These are phyloP conservation scores for Smithsoniella earleae DNA, from an alignment of 163 green algal species.

Conservation along the genomic window DNA sequence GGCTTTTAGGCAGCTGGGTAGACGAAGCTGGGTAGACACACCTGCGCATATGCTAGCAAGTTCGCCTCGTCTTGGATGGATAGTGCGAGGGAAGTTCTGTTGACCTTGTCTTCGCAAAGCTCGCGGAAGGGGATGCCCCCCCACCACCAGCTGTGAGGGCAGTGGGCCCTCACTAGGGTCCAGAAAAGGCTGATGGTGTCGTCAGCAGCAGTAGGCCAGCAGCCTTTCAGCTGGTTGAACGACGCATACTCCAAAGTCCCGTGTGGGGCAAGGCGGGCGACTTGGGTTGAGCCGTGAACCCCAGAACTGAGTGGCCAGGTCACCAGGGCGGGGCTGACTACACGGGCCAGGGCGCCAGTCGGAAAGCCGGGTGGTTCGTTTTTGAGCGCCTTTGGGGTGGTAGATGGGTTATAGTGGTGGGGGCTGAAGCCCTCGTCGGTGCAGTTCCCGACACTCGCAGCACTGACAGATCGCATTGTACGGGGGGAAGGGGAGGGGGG, in stretches of 20 bases:
- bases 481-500: too few species aligned
- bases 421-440: too few species aligned
- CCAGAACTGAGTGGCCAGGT: neutral
- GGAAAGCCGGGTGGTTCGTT: too few species aligned
- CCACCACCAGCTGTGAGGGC: slow-evolving; percentile 27
- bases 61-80: slow-evolving; percentile 3
- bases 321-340: slow-evolving; percentile 9
- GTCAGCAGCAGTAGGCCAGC: slow-evolving; percentile 18
- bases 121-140: neutral
- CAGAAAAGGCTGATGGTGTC: slow-evolving; percentile 19
- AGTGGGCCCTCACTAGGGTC: slow-evolving; percentile 14
- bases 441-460: too few species aligned
- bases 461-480: too few species aligned
- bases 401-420: too few species aligned
- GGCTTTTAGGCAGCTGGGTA: too few species aligned
- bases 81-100: neutral
- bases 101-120: neutral
- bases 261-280: neutral
- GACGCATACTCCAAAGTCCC: slow-evolving; percentile 11
- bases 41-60: slow-evolving; percentile 22
- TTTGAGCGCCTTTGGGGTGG: too few species aligned
- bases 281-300: neutral
- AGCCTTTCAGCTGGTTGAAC: slow-evolving; percentile 30
- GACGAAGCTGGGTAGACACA: neutral
- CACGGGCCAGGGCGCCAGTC: neutral